Percentiles rank a stretch among this genome's conserved stretches.
Conservation (phyloP, 371 early-diverging fungal genomes). For the Batrachochytrium dendrobatidis region DNA sequence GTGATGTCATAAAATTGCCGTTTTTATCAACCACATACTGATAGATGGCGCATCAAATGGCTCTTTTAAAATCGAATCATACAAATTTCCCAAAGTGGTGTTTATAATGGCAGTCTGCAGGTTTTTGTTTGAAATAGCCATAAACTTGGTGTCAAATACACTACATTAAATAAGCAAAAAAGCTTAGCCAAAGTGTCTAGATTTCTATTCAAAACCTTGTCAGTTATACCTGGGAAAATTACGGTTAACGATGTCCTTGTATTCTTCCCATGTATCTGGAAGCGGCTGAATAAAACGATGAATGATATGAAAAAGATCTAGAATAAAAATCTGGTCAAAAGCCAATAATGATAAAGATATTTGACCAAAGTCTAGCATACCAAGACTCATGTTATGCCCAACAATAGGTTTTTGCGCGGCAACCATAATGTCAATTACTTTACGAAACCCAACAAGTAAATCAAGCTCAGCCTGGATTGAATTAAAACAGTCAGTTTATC, state of each 20-base stretch:
- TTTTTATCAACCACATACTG: conserved; percentile 25
- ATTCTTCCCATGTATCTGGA: conserved; percentile 56
- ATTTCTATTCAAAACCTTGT: no score
- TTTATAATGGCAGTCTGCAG: conserved; percentile 26
- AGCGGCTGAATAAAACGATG: conserved; percentile 62
- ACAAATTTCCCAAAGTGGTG: conserved; percentile 22
- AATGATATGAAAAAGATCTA: conserved; percentile 66
- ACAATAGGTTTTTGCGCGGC: conserved; percentile 61
- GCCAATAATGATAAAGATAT: background rate
- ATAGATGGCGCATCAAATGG: conserved; percentile 48
- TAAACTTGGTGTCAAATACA: conserved; percentile 75
- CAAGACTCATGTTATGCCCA: conserved; percentile 77
- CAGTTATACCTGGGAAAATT: conserved; percentile 60
- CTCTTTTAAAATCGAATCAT: conserved; percentile 10
- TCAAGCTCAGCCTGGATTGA: conserved; percentile 45
- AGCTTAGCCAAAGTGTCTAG: background rate
- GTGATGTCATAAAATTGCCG: no score
- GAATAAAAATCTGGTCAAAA: background rate
- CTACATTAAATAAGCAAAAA: conserved; percentile 23
- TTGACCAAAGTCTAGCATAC: conserved; percentile 5
- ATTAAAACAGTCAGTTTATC: background rate
- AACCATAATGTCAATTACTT: conserved; percentile 68
- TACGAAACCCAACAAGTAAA: conserved; percentile 64
- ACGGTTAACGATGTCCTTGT: conserved; percentile 44
- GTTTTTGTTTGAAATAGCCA: conserved; percentile 49